Evolutionary conservation across 2,329 filamentous ascomycete species (phyloP).

Genomic region (Pyricularia sp.): DNA sequence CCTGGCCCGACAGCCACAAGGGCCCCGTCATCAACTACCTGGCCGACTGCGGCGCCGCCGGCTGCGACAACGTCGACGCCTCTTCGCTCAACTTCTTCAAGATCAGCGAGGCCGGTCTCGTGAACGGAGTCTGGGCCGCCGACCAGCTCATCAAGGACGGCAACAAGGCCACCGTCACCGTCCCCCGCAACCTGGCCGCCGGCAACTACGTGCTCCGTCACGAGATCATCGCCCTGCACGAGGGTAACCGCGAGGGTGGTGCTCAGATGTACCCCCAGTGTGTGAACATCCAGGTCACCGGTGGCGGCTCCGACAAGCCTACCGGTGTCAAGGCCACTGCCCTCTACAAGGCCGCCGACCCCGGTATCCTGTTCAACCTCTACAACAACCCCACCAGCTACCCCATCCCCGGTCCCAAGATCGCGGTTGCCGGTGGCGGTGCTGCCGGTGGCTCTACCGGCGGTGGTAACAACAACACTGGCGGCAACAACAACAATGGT

Average conservation of each 20-base stretch:
- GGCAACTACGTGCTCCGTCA: constrained; percentile 31
- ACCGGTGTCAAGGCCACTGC: constrained; percentile 9
- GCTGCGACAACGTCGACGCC: constrained; percentile 10
- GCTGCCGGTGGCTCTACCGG: too few relatives aligned
- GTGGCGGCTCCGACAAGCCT: constrained; percentile 12
- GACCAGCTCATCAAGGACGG: constrained; percentile 37
- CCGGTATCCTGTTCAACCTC: constrained; percentile 32
- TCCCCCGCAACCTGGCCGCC: constrained; percentile 13
- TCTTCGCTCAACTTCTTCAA: constrained; percentile 11
- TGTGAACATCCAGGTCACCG: constrained; percentile 19
- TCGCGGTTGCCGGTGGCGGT: neutral
- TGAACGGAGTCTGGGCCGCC: constrained; percentile 25
- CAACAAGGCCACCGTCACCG: constrained; percentile 29
- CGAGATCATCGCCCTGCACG: constrained; percentile 33
- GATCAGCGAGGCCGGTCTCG: constrained; percentile 11
- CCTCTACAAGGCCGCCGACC: constrained; percentile 27
- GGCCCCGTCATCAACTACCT: constrained; percentile 55
- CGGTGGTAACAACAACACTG: neutral
- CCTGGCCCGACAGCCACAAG: constrained; percentile 32
- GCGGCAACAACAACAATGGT: neutral
- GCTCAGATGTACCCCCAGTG: constrained; percentile 22
- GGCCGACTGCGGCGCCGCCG: constrained; percentile 22
- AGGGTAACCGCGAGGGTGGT: constrained; percentile 18
- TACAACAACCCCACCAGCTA: constrained; percentile 14
- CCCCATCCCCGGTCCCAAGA: constrained; percentile 2